Evolutionary conservation across 495 filamentous ascomycete genomes (phyloP).

Genomic region (Stereocaulon alpinum): DNA sequence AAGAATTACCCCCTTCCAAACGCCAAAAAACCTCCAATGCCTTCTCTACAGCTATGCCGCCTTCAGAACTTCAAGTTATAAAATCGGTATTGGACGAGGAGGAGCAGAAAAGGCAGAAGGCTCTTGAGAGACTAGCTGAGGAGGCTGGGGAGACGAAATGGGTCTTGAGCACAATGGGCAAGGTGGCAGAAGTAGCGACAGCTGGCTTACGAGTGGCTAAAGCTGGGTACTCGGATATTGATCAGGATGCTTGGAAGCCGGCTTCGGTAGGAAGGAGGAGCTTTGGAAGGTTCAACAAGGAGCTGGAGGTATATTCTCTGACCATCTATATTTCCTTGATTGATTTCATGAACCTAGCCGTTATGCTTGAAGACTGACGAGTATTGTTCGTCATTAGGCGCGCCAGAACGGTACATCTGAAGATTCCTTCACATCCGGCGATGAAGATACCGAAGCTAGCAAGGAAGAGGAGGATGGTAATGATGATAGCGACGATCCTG

Average conservation of each 20-base stretch:
- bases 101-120: slow-evolving; percentile 61
- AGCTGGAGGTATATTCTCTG: slow-evolving; percentile 24
- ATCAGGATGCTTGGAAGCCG: slow-evolving; percentile 18
- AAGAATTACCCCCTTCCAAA: slow-evolving; percentile 36
- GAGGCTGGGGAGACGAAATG: slow-evolving; percentile 80
- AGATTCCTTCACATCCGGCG: slow-evolving; percentile 2
- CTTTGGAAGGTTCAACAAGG: slow-evolving; percentile 33
- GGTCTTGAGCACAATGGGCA: slow-evolving; percentile 44
- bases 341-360: too few relatives aligned
- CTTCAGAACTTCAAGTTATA: slow-evolving; percentile 39
- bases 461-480: neutral
- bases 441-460: neutral
- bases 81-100: slow-evolving; percentile 63
- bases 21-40: slow-evolving; percentile 35
- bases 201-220: slow-evolving; percentile 10
- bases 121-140: slow-evolving; percentile 57
- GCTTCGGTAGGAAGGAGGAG: slow-evolving; percentile 33
- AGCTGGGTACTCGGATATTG: slow-evolving; percentile 19
- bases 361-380: neutral
- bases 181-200: neutral
- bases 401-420: slow-evolving; percentile 3
- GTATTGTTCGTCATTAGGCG: slow-evolving; percentile 8
- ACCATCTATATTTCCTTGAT: neutral
- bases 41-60: slow-evolving; percentile 1
- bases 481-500: slow-evolving; percentile 9